Base-by-base conservation (phyloP, 108 stramenopile genomes). In the Licmophora abbreviata region DNA sequence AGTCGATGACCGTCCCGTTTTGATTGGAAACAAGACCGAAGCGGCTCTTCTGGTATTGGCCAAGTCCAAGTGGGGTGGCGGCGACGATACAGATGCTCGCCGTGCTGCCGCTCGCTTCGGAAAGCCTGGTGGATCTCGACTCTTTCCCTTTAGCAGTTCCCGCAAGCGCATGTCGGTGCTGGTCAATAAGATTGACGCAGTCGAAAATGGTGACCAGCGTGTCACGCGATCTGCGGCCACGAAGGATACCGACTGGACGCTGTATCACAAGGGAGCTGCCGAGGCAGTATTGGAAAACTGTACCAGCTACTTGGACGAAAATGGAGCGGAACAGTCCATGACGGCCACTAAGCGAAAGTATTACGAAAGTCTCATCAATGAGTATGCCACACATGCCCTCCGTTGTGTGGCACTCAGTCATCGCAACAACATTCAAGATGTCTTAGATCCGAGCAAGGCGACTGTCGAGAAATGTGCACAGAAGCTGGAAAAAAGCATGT, bases 201-300 rank as follows among this genome's bases (percentile, higher is more conserved):
- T 45, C 8, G 36, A 26, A 17, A 21, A 35, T 10, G 31, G 37
- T 45, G 18, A 15, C 35, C 47, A 48, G 42, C 44, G 47, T 4
- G 30, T 41, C 4, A 52, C 14, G 3, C 42, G 38, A 40, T 28
- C 18, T 32, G 11, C 14, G 18, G 18, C 29, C 7, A 37, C 20
- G 18, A n/a, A 22, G 6, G 21, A 18, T 24, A 18, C 20, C n/a
- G 12, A 11, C 15, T 79, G 71, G 63, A 76, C 65, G 8, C 57
- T 84, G 29, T 84, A 74, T 36, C 83, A 84, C 66, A 84, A 84
- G 51, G 83, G 83, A 48, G 83, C 83, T 25, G 83, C 77, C 9
- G 83, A 84, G 54, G 42, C 65, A 14, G 65, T 79, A 25, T 38
- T 84, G 34, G 54, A 77, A 25, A 74, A 69, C 21, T 84, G 83